Evolutionary conservation across 1,284 basidiomycete genomes (phyloP).

Genomic region (Sutorius eximius): DNA sequence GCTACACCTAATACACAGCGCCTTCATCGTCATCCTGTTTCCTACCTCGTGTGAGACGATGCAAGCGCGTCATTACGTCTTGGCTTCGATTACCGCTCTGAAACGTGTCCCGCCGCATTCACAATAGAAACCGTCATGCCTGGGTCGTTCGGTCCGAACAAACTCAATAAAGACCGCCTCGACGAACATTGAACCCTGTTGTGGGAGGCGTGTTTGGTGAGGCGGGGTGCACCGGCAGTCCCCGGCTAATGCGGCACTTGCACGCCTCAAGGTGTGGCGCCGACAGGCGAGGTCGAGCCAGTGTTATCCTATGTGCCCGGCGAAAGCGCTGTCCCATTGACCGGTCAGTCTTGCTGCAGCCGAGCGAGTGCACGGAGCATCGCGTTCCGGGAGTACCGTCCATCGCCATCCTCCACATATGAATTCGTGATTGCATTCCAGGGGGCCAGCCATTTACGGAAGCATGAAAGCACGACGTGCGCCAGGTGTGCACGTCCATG

Average conservation of each 20-base stretch:
- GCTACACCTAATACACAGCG: neutral
- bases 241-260: conserved; percentile 10
- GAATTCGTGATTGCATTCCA: conserved; percentile 1
- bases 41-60: conserved; percentile 6
- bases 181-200: neutral
- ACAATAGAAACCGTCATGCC: conserved; percentile 9
- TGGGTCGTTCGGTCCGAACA: conserved; percentile 1
- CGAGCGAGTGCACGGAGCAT: neutral
- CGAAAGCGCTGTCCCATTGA: neutral
- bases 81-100: conserved; percentile 12
- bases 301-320: neutral
- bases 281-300: neutral
- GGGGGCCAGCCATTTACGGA: conserved; percentile 1
- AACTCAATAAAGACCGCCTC: conserved; percentile 3
- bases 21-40: neutral
- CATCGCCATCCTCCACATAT: neutral
- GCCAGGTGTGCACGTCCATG: neutral
- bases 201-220: neutral
- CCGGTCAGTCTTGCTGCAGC: neutral
- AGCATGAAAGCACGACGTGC: neutral
- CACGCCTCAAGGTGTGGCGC: conserved; percentile 3
- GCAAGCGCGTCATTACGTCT: conserved; percentile 10
- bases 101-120: conserved; percentile 15
- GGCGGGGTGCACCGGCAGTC: neutral
- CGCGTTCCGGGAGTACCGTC: neutral